Evolutionary conservation across 371 early-diverging fungal species (phyloP).

Genomic region (Thermomucor indicae-seudaticae): DNA sequence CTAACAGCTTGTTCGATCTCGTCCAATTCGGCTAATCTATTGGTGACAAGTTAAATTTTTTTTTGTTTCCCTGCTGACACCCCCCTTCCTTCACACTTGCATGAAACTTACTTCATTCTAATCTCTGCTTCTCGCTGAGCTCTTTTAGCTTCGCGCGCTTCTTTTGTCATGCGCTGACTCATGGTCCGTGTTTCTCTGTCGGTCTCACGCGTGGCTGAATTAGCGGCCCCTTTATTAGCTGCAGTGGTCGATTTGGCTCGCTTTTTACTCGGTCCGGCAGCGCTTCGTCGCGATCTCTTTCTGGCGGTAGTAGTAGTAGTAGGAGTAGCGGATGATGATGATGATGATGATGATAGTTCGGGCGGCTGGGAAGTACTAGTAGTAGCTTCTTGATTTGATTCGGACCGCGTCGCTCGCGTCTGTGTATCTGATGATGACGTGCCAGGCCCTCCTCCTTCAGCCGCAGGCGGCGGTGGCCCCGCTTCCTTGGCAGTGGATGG

Average conservation of each 20-base stretch:
- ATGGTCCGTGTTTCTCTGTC: conserved; percentile 23
- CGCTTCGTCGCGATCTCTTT: background rate
- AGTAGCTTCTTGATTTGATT: background rate
- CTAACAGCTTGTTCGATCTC: conserved; percentile 18
- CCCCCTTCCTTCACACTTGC: background rate
- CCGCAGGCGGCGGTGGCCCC: background rate
- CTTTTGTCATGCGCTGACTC: conserved; percentile 21
- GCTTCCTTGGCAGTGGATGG: background rate
- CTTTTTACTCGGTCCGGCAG: background rate
- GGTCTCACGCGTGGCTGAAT: conserved; percentile 4
- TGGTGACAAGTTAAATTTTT: background rate
- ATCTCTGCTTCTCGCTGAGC: conserved; percentile 18
- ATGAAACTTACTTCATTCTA: conserved; percentile 14
- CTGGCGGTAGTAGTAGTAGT: background rate
- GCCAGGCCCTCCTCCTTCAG: background rate
- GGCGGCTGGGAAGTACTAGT: background rate
- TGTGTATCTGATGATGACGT: background rate
- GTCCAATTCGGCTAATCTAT: conserved; percentile 21
- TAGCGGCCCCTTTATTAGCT: background rate
- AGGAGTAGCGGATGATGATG: background rate
- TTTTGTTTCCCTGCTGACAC: too few relatives aligned
- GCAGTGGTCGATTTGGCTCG: background rate
- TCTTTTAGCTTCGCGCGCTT: conserved; percentile 22
- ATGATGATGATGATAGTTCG: background rate
- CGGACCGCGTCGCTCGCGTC: background rate